phyloP scores from a whole-genome alignment of 2,329 filamentous ascomycete species.

The Phialophora tarda region DNA sequence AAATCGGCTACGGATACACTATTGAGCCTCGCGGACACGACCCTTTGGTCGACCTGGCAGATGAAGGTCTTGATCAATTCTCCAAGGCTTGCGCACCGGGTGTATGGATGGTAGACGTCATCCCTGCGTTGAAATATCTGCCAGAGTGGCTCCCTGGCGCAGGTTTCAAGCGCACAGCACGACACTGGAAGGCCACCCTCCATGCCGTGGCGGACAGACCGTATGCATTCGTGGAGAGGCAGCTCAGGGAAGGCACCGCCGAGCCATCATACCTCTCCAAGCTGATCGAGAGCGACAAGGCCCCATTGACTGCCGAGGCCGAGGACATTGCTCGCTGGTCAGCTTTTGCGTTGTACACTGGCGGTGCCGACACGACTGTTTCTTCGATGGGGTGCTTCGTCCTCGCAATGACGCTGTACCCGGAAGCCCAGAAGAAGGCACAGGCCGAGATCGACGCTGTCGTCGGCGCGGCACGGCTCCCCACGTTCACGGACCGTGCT shows the following conservation, averaged over 20 bases:
- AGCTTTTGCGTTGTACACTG: constrained; percentile 50
- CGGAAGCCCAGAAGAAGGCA: constrained; percentile 53
- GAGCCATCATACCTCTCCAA: constrained; percentile 50
- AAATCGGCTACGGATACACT: constrained; percentile 56
- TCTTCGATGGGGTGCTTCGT: constrained; percentile 53
- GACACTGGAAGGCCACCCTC: constrained; percentile 45
- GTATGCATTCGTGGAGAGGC: constrained; percentile 52
- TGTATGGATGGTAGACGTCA: constrained; percentile 53
- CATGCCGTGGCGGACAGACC: constrained; percentile 47
- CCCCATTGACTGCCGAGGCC: constrained; percentile 42
- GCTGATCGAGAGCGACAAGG: constrained; percentile 46
- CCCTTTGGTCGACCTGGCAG: constrained; percentile 52
- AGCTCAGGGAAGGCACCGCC: constrained; percentile 45
- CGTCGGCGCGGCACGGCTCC: constrained; percentile 46
- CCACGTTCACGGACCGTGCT: constrained; percentile 47
- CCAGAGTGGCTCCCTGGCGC: constrained; percentile 56
- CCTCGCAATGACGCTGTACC: constrained; percentile 60
- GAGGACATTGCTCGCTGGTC: constrained; percentile 51
- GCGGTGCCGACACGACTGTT: constrained; percentile 53
- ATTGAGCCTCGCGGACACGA: constrained; percentile 49
- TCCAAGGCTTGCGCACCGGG: constrained; percentile 50
- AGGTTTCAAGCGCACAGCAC: constrained; percentile 52
- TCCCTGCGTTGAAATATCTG: constrained; percentile 52
- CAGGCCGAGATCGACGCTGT: constrained; percentile 54
- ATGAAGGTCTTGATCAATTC: constrained; percentile 50